phyloP scores from a whole-genome alignment of 805 yeast genomes.

The Yarrowia yakushimensis region DNA sequence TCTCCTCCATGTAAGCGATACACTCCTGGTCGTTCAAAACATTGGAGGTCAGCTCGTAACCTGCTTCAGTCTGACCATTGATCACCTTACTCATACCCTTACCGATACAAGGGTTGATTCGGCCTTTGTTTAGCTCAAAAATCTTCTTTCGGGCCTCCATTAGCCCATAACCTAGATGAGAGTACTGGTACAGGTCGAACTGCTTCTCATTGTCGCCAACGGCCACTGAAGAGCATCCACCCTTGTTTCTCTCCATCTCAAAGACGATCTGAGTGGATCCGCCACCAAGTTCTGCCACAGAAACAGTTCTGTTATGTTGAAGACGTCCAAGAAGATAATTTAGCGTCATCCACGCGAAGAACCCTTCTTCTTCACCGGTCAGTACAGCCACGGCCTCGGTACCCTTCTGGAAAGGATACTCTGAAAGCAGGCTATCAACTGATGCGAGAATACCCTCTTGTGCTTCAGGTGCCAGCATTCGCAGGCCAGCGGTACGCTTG shows the following conservation, averaged over 20 bases:
- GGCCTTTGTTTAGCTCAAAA: slow-evolving; percentile 39
- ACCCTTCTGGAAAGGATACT: slow-evolving; percentile 74
- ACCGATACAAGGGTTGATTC: slow-evolving; percentile 32
- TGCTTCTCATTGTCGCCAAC: slow-evolving; percentile 59
- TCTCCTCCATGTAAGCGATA: not conserved
- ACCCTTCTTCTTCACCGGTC: slow-evolving; percentile 97
- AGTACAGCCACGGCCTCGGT: slow-evolving; percentile 83
- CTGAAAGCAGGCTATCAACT: slow-evolving; percentile 67
- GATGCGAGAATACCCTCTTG: slow-evolving; percentile 65
- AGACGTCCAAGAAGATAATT: slow-evolving; percentile 59
- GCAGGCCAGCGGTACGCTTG: slow-evolving; percentile 94
- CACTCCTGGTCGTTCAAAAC: not conserved
- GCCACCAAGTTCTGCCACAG: slow-evolving; percentile 95
- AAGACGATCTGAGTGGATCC: slow-evolving; percentile 98
- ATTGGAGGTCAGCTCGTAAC: not conserved
- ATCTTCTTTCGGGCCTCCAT: slow-evolving; percentile 89
- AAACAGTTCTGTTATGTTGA: slow-evolving; percentile 77
- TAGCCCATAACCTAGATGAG: slow-evolving; percentile 92
- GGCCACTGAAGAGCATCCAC: slow-evolving; percentile 38
- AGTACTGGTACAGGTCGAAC: slow-evolving; percentile 89
- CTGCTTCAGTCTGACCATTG: not conserved
- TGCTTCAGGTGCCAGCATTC: slow-evolving; percentile 72
- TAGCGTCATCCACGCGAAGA: slow-evolving; percentile 95
- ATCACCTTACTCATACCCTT: slow-evolving; percentile 12
- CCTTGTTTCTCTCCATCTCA: slow-evolving; percentile 59